Evolutionary conservation across 2,329 filamentous ascomycete species (phyloP).

Genomic region (Ophiostoma ips): DNA sequence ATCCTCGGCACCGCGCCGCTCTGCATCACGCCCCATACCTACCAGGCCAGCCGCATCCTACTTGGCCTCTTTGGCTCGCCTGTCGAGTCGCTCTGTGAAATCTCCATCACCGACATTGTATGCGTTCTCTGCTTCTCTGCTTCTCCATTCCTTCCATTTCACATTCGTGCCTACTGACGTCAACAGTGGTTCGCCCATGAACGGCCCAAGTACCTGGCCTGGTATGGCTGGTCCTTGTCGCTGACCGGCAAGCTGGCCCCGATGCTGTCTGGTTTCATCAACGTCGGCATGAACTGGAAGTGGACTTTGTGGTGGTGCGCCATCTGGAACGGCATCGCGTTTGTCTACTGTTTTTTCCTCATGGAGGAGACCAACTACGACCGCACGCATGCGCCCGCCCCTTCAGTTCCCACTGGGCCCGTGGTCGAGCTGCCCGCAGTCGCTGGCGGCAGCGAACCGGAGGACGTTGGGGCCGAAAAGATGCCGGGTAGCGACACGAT

Average conservation of each 20-base stretch:
- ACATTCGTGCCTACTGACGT: background rate
- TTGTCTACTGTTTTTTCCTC: conserved; percentile 42
- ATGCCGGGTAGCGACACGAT: background rate
- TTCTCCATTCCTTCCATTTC: no score
- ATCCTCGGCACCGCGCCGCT: conserved; percentile 20
- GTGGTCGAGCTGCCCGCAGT: conserved; percentile 11
- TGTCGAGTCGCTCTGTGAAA: conserved; percentile 32
- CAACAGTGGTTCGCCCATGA: conserved; percentile 16
- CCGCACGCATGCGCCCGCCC: conserved; percentile 14
- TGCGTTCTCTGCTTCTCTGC: background rate
- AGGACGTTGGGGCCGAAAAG: background rate
- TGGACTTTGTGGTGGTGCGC: conserved; percentile 40
- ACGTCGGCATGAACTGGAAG: conserved; percentile 32
- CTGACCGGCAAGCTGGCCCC: conserved; percentile 32
- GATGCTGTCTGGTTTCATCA: conserved; percentile 35
- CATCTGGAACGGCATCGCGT: conserved; percentile 34
- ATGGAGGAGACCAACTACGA: conserved; percentile 47
- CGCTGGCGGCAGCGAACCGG: conserved; percentile 15
- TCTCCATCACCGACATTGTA: conserved; percentile 16
- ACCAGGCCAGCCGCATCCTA: conserved; percentile 31
- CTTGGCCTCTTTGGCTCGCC: conserved; percentile 30
- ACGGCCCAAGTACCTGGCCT: conserved; percentile 25
- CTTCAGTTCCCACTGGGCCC: background rate
- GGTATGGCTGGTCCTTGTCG: conserved; percentile 29
- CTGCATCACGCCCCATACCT: conserved; percentile 11